phyloP scores from a whole-genome alignment of 225 moss, liverwort and hornwort genomes.

The Sphagnum contortum region DNA sequence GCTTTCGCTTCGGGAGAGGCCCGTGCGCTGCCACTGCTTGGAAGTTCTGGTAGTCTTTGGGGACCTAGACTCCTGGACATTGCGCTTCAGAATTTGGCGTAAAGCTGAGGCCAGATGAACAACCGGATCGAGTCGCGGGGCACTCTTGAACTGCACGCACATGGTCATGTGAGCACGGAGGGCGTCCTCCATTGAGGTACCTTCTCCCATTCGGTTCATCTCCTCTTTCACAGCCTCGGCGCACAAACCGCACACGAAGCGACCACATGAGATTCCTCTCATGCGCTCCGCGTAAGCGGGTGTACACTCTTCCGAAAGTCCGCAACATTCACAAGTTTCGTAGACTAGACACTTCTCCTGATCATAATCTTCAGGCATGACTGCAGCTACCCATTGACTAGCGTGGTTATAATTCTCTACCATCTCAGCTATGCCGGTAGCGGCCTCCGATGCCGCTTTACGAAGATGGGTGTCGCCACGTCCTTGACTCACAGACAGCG shows the following conservation, averaged over 20 bases:
- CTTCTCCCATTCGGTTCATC: constrained; percentile 14
- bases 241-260: constrained; percentile 42
- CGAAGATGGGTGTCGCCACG: constrained; percentile 7
- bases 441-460: constrained; percentile 5
- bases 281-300: constrained; percentile 25
- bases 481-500: constrained; percentile 1
- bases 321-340: constrained; percentile 42
- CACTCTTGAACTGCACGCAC: constrained; percentile 32
- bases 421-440: constrained; percentile 1
- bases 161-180: constrained; percentile 30
- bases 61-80: constrained; percentile 7
- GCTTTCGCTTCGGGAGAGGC: constrained; percentile 10
- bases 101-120: constrained; percentile 28
- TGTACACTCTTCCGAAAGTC: constrained; percentile 44
- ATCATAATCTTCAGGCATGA: constrained; percentile 1
- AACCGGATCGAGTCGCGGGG: constrained; percentile 23
- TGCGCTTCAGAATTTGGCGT: constrained; percentile 5
- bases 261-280: constrained; percentile 28
- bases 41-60: background rate
- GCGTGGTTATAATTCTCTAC: constrained; percentile 5
- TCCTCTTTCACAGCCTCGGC: constrained; percentile 55
- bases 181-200: constrained; percentile 32
- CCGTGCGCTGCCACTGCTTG: constrained; percentile 7
- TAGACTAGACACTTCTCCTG: constrained; percentile 16
- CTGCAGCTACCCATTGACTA: background rate